A percentile compares a stretch with the other conserved stretches of the same genome.
Conservation (phyloP, 108 stramenopile species). For the Cyclotella sp. region DNA sequence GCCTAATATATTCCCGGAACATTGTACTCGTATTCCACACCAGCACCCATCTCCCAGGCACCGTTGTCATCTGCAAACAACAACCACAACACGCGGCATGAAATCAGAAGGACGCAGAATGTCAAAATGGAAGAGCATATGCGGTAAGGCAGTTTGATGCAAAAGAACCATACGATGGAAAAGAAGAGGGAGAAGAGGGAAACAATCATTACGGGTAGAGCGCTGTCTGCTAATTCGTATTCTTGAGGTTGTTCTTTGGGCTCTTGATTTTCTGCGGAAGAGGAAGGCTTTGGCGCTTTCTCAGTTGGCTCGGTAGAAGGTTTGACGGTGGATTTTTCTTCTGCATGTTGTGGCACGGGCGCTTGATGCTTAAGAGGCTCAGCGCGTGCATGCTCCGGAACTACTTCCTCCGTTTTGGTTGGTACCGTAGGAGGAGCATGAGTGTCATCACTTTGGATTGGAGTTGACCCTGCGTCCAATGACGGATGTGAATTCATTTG, state of each 20-base stretch:
- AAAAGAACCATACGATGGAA: slow-evolving; percentile 53
- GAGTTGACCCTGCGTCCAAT: neutral
- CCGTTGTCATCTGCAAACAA: slow-evolving; percentile 60
- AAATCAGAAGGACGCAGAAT: slow-evolving; percentile 11
- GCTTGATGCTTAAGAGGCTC: neutral
- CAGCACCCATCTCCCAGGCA: slow-evolving; percentile 51
- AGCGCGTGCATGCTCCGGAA: neutral
- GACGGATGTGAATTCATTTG: neutral
- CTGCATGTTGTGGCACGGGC: neutral
- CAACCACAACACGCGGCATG: slow-evolving; percentile 50
- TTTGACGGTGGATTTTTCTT: neutral
- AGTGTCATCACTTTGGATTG: neutral
- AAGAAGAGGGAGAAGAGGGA: slow-evolving; percentile 59
- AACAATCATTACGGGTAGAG: slow-evolving; percentile 61
- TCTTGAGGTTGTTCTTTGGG: slow-evolving; percentile 33
- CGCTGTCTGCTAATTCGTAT: slow-evolving; percentile 52
- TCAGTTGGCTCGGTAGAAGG: neutral
- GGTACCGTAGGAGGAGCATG: neutral
- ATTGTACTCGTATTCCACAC: slow-evolving; percentile 42
- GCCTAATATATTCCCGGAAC: slow-evolving; percentile 39
- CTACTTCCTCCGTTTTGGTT: neutral
- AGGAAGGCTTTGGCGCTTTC: neutral
- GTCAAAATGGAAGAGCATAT: slow-evolving; percentile 36
- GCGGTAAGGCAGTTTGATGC: slow-evolving; percentile 52
- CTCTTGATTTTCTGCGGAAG: slow-evolving; percentile 11